Evolutionary conservation across 305 asterid genomes (phyloP).

Genomic region (Fraxinus paxiana): DNA sequence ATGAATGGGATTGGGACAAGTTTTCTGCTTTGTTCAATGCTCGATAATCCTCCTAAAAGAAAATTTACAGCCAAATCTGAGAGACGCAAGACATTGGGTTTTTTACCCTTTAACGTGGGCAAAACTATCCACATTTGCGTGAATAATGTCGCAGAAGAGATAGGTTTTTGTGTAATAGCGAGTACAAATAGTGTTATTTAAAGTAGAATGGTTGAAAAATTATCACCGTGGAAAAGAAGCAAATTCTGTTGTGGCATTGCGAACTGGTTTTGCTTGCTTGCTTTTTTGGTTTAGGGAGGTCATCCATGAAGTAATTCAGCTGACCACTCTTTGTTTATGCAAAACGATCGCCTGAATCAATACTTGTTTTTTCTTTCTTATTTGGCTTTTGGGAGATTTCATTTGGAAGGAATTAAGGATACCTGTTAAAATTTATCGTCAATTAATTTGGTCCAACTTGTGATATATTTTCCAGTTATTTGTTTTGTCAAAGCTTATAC

Average conservation of each 20-base stretch:
- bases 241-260: background rate
- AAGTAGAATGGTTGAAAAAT: background rate
- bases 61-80: background rate
- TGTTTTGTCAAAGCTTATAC: background rate
- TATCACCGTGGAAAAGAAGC: background rate
- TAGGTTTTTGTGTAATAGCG: background rate
- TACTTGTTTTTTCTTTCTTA: background rate
- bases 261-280: background rate
- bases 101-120: background rate
- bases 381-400: background rate
- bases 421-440: background rate
- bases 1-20: constrained; percentile 27
- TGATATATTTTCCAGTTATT: background rate
- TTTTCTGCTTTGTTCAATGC: constrained; percentile 15
- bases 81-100: background rate
- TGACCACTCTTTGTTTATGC: background rate
- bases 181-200: background rate
- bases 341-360: background rate
- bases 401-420: background rate
- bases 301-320: background rate
- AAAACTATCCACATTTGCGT: background rate
- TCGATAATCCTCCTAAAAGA: background rate
- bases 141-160: background rate
- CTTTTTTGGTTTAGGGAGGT: background rate
- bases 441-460: background rate